Conservation (phyloP, 495 filamentous ascomycete genomes). For the Saxispiralis lemnorum region DNA sequence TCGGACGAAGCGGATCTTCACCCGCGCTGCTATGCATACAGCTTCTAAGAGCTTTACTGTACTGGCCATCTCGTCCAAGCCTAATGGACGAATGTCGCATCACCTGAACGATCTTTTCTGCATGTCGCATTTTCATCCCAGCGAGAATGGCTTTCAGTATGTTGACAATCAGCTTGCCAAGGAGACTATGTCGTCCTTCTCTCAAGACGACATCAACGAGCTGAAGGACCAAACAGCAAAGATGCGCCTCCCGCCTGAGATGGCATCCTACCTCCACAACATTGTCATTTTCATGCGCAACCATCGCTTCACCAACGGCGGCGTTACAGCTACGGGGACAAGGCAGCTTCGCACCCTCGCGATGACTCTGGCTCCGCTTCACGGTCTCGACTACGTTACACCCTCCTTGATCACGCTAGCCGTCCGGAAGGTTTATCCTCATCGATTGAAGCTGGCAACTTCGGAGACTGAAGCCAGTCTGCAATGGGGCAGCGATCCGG, state of each 20-base stretch:
- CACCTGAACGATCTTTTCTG: slow-evolving; percentile 62
- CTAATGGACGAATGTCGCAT: slow-evolving; percentile 10
- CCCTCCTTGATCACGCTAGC: slow-evolving; percentile 72
- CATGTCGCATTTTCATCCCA: slow-evolving; percentile 70
- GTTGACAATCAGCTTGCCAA: slow-evolving; percentile 29
- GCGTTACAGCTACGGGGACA: slow-evolving; percentile 60
- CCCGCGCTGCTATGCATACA: slow-evolving; percentile 47
- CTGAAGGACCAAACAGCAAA: slow-evolving; percentile 24
- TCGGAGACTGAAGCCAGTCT: slow-evolving; percentile 67
- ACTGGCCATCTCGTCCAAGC: slow-evolving; percentile 38
- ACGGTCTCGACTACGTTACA: slow-evolving; percentile 63
- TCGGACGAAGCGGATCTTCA: slow-evolving; percentile 58
- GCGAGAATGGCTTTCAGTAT: slow-evolving; percentile 52
- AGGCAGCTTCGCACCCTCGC: slow-evolving; percentile 38
- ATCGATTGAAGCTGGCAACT: slow-evolving; percentile 52
- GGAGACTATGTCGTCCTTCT: not conserved
- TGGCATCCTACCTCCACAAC: slow-evolving; percentile 67
- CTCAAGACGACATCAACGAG: slow-evolving; percentile 27
- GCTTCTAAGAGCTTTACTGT: slow-evolving; percentile 71
- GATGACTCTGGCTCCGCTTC: slow-evolving; percentile 59
- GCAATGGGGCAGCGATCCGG: slow-evolving; percentile 76
- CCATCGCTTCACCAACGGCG: slow-evolving; percentile 65
- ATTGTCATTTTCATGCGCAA: slow-evolving; percentile 68
- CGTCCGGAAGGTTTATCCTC: slow-evolving; percentile 73
- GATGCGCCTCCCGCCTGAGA: slow-evolving; percentile 41